Base-by-base conservation (phyloP, 2,329 filamentous ascomycete species). In the Rhinocladiella mackenziei region DNA sequence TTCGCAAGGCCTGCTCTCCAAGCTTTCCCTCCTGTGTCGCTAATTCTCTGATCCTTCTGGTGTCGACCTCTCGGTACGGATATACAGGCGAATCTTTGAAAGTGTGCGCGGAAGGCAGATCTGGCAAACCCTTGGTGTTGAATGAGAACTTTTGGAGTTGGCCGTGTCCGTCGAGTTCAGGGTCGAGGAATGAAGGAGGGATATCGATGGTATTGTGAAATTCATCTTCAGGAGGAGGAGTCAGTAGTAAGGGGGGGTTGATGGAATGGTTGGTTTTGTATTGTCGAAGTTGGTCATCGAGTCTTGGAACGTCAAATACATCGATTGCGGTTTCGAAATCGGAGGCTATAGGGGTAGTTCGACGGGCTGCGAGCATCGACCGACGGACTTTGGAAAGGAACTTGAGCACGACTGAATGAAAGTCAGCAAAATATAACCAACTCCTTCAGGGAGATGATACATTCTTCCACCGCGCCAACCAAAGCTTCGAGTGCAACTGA, bases 21-120 rank as follows among this genome's bases (percentile, higher is more conserved):
- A 80, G 62, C 33, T 81, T 73, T 10, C 80, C 80, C 58, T 84
- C 81, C 56, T 82, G 74, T 3, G 79, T 82, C 3, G 80, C 80
- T 45, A 74, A 71, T 58, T 84, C 81, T 26, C 78, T 65, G 34
- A 82, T 76, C 51, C 71, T 73, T 26, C 77, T 68, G 2, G 78
- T 73, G 53, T 83, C 79, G 23, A 68, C 74, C 51, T 82, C 78
- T 47, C 80, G 72, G 28, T 74, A 62, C 1, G 75, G 73, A 50
- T 73, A 81, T 3, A 82, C 75, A 0, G 77, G 68, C 1, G 80
- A 82, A 18, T 73, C 64, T 53, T 74, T 74, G 65, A 79, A 84
- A 1, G 81, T 81, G 60, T 84, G 80, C 58, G 73, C 75, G 37
- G 78, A 78, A 5, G 81, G 81, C 29, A 82, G 75, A 15, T 71